Conservation (phyloP, 257 asterid genomes). For the Solanum virginianum region DNA sequence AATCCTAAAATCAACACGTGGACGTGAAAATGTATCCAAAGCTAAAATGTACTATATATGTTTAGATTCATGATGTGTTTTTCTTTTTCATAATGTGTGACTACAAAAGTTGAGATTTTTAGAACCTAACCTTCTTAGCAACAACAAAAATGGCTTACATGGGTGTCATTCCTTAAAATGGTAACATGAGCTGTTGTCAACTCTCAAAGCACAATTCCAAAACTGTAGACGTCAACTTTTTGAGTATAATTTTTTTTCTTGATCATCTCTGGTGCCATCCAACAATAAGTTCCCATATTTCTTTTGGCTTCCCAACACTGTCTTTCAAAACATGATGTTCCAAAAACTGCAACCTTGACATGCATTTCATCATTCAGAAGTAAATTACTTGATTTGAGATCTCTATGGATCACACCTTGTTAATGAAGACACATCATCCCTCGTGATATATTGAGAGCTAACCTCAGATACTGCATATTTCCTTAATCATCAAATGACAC, state of each 20-base stretch:
- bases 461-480: constrained; percentile 4
- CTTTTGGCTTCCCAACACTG: constrained; percentile 22
- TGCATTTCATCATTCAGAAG: constrained; percentile 64
- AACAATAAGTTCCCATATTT: too few species aligned
- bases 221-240: constrained; percentile 80
- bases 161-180: constrained; percentile 73
- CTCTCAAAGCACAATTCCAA: constrained; percentile 84
- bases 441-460: constrained; percentile 70
- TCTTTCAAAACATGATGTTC: constrained; percentile 67
- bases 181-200: constrained; percentile 55
- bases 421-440: constrained; percentile 87
- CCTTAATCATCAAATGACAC: constrained; percentile 2
- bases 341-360: constrained; percentile 79
- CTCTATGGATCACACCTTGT: constrained; percentile 6
- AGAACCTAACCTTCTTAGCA: constrained; percentile 43
- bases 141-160: constrained; percentile 75
- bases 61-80: too few species aligned
- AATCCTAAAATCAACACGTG: too few species aligned
- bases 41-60: too few species aligned
- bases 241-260: constrained; percentile 51
- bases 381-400: constrained; percentile 79
- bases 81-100: too few species aligned
- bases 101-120: not conserved
- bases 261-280: not conserved
- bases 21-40: too few species aligned